Evolutionary conservation across 768 basidiomycete species (phyloP).

Genomic region (Coprinopsis sp.): DNA sequence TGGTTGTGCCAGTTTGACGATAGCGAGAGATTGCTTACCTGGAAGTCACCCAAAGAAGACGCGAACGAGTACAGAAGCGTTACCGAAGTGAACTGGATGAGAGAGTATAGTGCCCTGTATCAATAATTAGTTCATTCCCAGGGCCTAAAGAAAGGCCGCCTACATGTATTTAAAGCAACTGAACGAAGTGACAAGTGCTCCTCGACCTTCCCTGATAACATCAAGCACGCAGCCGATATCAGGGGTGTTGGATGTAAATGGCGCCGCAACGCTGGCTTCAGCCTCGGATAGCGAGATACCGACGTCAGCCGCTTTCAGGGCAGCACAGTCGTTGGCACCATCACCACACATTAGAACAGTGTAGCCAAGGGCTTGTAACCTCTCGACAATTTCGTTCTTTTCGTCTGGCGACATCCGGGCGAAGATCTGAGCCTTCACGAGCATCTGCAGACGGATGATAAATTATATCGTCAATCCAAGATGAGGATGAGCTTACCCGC

Average conservation of each 20-base stretch:
- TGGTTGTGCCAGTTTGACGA: constrained; percentile 3
- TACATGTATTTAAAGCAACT: constrained; percentile 99
- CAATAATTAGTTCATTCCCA: constrained; percentile 7
- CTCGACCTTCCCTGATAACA: constrained; percentile 93
- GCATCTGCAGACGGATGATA: constrained; percentile 62
- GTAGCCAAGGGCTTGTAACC: constrained; percentile 89
- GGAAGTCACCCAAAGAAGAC: constrained; percentile 93
- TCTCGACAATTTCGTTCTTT: constrained; percentile 97
- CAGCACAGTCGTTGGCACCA: constrained; percentile 98
- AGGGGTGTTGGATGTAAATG: constrained; percentile 89
- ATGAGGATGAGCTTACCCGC: constrained; percentile 50
- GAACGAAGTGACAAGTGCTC: constrained; percentile 95
- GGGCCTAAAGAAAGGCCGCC: constrained; percentile 25
- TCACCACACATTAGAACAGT: constrained; percentile 98
- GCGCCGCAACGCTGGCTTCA: constrained; percentile 96
- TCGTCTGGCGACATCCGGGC: constrained; percentile 99
- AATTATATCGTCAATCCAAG: background rate
- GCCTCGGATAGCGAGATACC: constrained; percentile 96
- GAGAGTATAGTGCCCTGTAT: constrained; percentile 90
- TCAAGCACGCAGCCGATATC: constrained; percentile 96
- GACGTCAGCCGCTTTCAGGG: constrained; percentile 97
- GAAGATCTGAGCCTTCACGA: constrained; percentile 93
- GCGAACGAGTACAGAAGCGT: constrained; percentile 95
- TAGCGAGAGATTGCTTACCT: constrained; percentile 45
- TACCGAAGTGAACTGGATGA: constrained; percentile 99